Evolutionary conservation across 352 stramenopile genomes (phyloP).

Genomic region (Phytophthora pini): DNA sequence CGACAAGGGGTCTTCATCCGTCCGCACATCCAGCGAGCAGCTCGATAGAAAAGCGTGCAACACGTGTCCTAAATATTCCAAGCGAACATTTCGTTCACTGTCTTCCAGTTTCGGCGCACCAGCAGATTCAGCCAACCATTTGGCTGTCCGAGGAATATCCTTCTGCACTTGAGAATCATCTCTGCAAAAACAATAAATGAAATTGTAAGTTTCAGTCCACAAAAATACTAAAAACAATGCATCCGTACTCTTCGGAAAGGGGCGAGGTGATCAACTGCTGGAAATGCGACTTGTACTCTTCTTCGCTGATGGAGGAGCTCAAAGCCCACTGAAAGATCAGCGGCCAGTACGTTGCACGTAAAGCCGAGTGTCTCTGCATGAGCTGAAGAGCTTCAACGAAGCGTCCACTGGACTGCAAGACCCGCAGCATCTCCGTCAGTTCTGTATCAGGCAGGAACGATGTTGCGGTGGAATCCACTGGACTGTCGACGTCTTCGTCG

Average conservation of each 20-base stretch:
- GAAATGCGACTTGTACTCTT: slow-evolving; percentile 22
- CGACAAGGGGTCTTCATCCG: slow-evolving; percentile 36
- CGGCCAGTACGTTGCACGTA: slow-evolving; percentile 66
- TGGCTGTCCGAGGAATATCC: slow-evolving; percentile 80
- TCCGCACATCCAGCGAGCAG: slow-evolving; percentile 58
- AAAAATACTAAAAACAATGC: slow-evolving; percentile 1
- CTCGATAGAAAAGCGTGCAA: slow-evolving; percentile 76
- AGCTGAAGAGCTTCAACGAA: slow-evolving; percentile 83
- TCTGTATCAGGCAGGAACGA: slow-evolving; percentile 54
- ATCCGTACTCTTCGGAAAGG: slow-evolving; percentile 62
- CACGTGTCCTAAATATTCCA: slow-evolving; percentile 54
- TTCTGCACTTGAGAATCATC: slow-evolving; percentile 80
- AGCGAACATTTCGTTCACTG: slow-evolving; percentile 31
- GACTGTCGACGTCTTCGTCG: slow-evolving; percentile 25
- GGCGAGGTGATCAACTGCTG: slow-evolving; percentile 25
- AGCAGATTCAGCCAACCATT: slow-evolving; percentile 69
- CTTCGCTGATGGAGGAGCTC: slow-evolving; percentile 12
- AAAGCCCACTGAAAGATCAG: slow-evolving; percentile 75
- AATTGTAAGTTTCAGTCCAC: neutral
- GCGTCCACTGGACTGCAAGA: slow-evolving; percentile 64
- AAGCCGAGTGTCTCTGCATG: slow-evolving; percentile 58
- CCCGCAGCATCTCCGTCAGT: slow-evolving; percentile 60
- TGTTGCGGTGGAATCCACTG: slow-evolving; percentile 18
- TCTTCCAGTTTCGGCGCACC: slow-evolving; percentile 61
- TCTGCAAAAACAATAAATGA: slow-evolving; percentile 27